Conservation (phyloP, 1,284 basidiomycete genomes). For the Microbotryum saponariae region DNA sequence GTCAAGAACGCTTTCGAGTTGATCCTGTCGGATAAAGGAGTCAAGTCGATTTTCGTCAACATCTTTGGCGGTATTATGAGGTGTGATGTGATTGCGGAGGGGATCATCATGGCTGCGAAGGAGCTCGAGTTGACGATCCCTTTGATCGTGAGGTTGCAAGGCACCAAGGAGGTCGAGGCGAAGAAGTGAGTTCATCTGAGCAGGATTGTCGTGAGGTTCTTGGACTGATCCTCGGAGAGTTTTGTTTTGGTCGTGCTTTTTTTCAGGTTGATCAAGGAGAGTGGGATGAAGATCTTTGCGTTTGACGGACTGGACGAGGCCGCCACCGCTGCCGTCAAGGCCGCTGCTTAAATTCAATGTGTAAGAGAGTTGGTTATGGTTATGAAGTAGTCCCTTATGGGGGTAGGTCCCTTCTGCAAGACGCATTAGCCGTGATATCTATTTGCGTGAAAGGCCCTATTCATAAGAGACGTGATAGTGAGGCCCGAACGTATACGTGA, state of each 20-base stretch:
- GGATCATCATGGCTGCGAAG: slow-evolving; percentile 95
- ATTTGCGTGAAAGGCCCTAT: no score
- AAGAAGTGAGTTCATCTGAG: slow-evolving; percentile 56
- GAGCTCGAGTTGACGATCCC: slow-evolving; percentile 81
- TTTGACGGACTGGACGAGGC: slow-evolving; percentile 74
- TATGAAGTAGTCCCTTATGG: no score
- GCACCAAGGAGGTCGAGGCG: slow-evolving; percentile 91
- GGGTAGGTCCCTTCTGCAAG: no score
- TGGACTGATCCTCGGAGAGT: neutral
- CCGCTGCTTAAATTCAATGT: slow-evolving; percentile 43
- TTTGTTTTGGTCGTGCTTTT: slow-evolving; percentile 4
- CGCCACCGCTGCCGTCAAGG: slow-evolving; percentile 61
- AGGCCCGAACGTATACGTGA: no score
- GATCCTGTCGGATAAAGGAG: slow-evolving; percentile 77
- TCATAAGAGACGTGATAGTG: no score
- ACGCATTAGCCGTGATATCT: no score
- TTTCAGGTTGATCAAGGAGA: slow-evolving; percentile 76
- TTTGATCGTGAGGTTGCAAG: slow-evolving; percentile 87
- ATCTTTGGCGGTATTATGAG: slow-evolving; percentile 59
- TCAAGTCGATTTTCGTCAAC: slow-evolving; percentile 99
- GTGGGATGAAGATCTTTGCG: slow-evolving; percentile 84
- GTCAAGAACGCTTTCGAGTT: slow-evolving; percentile 99
- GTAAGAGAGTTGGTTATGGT: no score
- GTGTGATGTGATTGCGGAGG: slow-evolving; percentile 65
- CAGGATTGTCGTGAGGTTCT: no score